Evolutionary conservation across 2,329 filamentous ascomycete genomes (phyloP).

Genomic region (Aspergillus japonicus): DNA sequence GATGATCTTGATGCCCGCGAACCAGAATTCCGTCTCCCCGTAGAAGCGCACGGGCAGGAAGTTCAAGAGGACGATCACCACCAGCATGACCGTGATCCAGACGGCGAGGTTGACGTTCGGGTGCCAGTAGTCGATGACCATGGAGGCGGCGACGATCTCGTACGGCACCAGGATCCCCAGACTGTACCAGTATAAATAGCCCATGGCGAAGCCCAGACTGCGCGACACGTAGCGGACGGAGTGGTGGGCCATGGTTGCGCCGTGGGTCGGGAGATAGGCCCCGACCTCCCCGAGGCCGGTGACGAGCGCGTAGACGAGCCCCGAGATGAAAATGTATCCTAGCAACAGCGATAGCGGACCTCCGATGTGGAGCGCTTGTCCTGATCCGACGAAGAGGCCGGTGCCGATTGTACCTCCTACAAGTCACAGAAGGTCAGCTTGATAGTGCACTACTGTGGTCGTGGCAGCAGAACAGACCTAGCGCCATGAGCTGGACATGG

Average conservation of each 20-base stretch:
- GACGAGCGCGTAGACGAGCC: constrained; percentile 50
- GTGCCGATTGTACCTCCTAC: constrained; percentile 57
- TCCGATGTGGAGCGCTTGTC: constrained; percentile 52
- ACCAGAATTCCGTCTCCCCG: constrained; percentile 57
- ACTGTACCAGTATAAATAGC: constrained; percentile 50
- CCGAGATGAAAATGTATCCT: constrained; percentile 52
- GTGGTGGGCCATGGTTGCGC: constrained; percentile 46
- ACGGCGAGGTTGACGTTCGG: constrained; percentile 44
- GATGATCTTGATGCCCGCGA: constrained; percentile 52
- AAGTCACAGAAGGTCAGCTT: not conserved
- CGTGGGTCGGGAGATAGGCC: constrained; percentile 46
- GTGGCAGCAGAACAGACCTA: constrained; percentile 24
- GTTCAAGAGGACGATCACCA: constrained; percentile 56
- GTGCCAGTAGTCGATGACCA: constrained; percentile 65
- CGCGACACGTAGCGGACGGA: constrained; percentile 45
- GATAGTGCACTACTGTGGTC: not conserved
- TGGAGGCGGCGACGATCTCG: constrained; percentile 64
- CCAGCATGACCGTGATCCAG: constrained; percentile 58
- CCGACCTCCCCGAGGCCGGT: constrained; percentile 44
- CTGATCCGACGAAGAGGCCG: constrained; percentile 56
- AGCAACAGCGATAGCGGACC: constrained; percentile 55
- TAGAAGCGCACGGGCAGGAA: constrained; percentile 51
- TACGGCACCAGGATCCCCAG: constrained; percentile 50
- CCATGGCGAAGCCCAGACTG: constrained; percentile 44
- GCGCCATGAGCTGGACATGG: constrained; percentile 50